Percentiles rank a stretch among this genome's conserved stretches.
Conservation (phyloP, 352 stramenopile species). For the Phytophthora macrochlamydospora region DNA sequence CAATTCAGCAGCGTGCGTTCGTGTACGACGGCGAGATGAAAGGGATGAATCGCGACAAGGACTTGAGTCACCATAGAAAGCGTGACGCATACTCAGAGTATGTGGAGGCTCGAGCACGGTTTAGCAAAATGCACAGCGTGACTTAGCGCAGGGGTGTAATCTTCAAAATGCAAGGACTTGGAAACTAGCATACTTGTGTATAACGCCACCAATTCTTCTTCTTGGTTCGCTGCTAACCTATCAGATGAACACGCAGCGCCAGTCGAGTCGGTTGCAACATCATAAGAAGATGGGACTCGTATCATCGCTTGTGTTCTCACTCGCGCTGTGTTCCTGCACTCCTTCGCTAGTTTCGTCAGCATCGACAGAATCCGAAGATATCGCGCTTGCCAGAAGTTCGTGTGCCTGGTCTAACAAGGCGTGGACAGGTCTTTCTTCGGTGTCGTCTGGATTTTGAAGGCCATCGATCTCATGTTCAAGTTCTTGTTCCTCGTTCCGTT, state of each 20-base stretch:
- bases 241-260: not conserved
- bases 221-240: not conserved
- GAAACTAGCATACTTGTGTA: constrained; percentile 2
- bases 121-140: constrained; percentile 91
- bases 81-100: constrained; percentile 89
- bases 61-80: constrained; percentile 79
- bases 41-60: constrained; percentile 77
- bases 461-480: too few species aligned
- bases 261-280: too few species aligned
- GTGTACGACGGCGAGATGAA: constrained; percentile 78
- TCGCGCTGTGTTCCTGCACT: not conserved
- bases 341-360: constrained; percentile 8
- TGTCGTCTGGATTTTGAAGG: too few species aligned
- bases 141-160: constrained; percentile 34
- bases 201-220: not conserved
- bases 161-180: not conserved
- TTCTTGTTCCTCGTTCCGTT: too few species aligned
- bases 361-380: constrained; percentile 13
- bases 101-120: constrained; percentile 84
- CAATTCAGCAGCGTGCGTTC: constrained; percentile 60
- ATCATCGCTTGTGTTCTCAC: too few species aligned
- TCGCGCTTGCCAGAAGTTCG: constrained; percentile 16
- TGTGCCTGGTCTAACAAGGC: constrained; percentile 21
- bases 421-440: not conserved
- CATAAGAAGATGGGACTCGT: too few species aligned